Base-by-base conservation (phyloP, 768 basidiomycete genomes). In the Trametes villosa region DNA sequence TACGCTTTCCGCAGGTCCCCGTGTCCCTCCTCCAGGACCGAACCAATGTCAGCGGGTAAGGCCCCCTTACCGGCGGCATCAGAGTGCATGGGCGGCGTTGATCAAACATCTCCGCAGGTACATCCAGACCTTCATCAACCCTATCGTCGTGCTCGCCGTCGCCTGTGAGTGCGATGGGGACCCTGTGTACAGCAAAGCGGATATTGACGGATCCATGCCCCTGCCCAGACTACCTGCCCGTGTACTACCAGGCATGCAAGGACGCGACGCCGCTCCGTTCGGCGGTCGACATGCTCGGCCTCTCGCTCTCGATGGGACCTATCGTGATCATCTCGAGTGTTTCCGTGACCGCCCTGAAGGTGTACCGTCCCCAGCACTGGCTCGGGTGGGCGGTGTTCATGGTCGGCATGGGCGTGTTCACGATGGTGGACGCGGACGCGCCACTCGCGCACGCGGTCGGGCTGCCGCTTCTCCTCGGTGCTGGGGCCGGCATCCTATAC, bases 221-320 rank as follows among this genome's bases (percentile, higher is more conserved):
- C 11, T 24, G 9, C 20, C 44, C 11, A 82, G 80, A 74, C 64
- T 82, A 68, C 63, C 71, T 74, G 45, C 73, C 69, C 0, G 67
- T 75, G 30, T 79, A 72, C 60, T 77, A 74, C 49, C 79, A 81
- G 61, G 77, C 75, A 0, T 75, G 74, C 70, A 75, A 74, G 44
- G 75, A 71, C 18, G 69, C 66, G 12, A 70, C 73, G 2, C 75
- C 83, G 0, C 22, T 36, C n/a, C 15, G 20, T 4, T 55, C 53
- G 2, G 40, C 47, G 2, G 30, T 55, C 12, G 65, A 75, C 29
- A 20, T 76, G 2, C 72, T 83, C 30, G 68, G 70, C 0, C 33
- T 64, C 22, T 64, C 73, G 4, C 70, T 79, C 42, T 63, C 77
- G 13, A 68, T 79, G 27, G 79, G 78, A 0, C 78, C 79, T 0